Evolutionary conservation across 208 protist genomes (phyloP).

Genomic region (Acanthamoeba sp.): DNA sequence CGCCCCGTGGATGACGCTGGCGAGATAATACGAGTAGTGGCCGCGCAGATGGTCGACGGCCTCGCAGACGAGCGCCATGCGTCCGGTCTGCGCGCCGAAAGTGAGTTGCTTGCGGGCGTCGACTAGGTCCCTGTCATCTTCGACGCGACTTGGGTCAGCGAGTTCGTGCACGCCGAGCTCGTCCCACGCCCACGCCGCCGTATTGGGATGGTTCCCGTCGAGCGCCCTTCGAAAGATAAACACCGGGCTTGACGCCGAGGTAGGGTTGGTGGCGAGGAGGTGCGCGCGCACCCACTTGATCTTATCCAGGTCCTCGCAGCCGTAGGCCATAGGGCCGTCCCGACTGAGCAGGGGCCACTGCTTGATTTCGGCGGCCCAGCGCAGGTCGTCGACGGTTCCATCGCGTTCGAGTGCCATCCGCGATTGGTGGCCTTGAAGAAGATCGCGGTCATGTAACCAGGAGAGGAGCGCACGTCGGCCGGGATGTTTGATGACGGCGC

Average conservation of each 20-base stretch:
- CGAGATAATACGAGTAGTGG: not conserved
- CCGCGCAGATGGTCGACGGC: not conserved
- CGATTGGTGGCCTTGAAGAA: not conserved
- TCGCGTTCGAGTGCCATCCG: not conserved
- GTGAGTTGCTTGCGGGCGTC: not conserved
- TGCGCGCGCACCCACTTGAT: not conserved
- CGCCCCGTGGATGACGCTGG: not conserved
- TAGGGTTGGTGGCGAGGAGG: not conserved
- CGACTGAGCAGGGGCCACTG: not conserved
- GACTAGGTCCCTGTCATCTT: not conserved
- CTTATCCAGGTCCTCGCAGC: not conserved
- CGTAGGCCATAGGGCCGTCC: not conserved
- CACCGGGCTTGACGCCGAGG: not conserved
- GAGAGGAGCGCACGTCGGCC: not conserved
- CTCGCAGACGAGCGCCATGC: not conserved
- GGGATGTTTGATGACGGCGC: not conserved
- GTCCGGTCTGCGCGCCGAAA: not conserved
- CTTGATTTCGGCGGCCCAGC: not conserved
- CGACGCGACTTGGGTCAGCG: not conserved
- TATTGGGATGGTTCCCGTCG: not conserved
- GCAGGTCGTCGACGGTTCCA: not conserved
- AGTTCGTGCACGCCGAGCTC: not conserved
- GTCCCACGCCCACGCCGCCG: slow-evolving; percentile 34
- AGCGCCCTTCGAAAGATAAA: not conserved
- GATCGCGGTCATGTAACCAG: not conserved